phyloP scores from a whole-genome alignment of 208 protist genomes.

The Trypanosoma lewisi region DNA sequence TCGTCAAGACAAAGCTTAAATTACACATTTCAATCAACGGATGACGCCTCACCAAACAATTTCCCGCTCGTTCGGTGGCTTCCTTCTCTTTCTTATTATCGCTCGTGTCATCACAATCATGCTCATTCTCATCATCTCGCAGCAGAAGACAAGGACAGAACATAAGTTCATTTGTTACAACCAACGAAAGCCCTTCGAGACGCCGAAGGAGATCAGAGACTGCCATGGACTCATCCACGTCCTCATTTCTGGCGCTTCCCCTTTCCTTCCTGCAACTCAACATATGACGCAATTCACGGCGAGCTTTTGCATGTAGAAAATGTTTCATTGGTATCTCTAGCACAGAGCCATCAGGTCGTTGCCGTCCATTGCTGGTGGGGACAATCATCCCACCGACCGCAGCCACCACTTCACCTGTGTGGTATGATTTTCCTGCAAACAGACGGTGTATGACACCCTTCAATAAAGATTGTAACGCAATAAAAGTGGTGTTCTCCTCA shows the following conservation, averaged over 20 bases:
- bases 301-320: slow-evolving; percentile 46
- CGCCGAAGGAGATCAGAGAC: slow-evolving; percentile 37
- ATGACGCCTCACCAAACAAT: slow-evolving; percentile 10
- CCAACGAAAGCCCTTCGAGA: slow-evolving; percentile 45
- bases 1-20: slow-evolving; percentile 58
- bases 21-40: slow-evolving; percentile 53
- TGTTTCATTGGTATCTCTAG: slow-evolving; percentile 66
- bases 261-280: not conserved
- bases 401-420: slow-evolving; percentile 66
- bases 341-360: slow-evolving; percentile 55
- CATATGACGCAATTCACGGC: slow-evolving; percentile 4
- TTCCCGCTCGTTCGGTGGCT: not conserved
- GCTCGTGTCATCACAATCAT: slow-evolving; percentile 20
- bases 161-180: slow-evolving; percentile 90
- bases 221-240: not conserved
- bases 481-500: slow-evolving; percentile 19
- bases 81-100: slow-evolving; percentile 13
- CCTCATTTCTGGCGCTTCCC: not conserved
- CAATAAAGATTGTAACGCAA: slow-evolving; percentile 30
- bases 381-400: slow-evolving; percentile 72
- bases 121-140: slow-evolving; percentile 17
- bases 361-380: slow-evolving; percentile 31
- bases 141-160: slow-evolving; percentile 66
- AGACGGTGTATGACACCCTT: slow-evolving; percentile 52
- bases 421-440: slow-evolving; percentile 72